Base-by-base conservation (phyloP, 768 basidiomycete species). In the Lentinula sp. region DNA sequence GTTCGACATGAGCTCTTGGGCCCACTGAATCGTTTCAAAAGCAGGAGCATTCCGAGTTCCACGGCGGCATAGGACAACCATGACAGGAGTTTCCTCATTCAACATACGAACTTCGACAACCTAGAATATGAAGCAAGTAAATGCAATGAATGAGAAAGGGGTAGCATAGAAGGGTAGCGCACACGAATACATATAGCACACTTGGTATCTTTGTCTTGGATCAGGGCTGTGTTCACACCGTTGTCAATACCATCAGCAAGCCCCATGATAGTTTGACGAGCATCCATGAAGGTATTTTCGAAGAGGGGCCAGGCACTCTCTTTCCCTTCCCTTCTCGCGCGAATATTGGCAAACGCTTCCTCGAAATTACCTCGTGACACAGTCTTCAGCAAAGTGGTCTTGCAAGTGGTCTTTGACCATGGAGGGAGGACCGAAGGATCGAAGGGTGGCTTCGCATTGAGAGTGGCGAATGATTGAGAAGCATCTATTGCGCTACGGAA, bases 221-320 rank as follows among this genome's bases (percentile, higher is more conserved):
- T 23, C 4, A 61, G 35, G 18, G 41, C 28, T n/a, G 45, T 46
- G 12, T 39, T 45, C 18, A 6, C 33, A 9, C 54, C 60, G 2
- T 37, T 41, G 41, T 61, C 55, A n/a, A 51, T 49, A 45, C 35
- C 45, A 12, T 56, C 42, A 28, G 46, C 60, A 10, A 63, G n/a
- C 7, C 41, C 20, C 59, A 63, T 60, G 4, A 57, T 20, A 6
- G 62, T 63, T 45, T 63, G 62, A 4, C 62, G 59, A 45, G 52
- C 53, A 46, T 61, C 62, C 54, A 63, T 56, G 37, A 59, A 63
- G 2, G 60, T n/a, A 53, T 61, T 57, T 35, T n/a, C 20, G 28
- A 56, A 63, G 12, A 61, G 37, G 16, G 52, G 52, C 54, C 60
- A 55, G 4, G 58, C 35, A 33, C 36, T 46, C 12, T 23, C 23